Conservation (phyloP, 1,284 basidiomycete species). For the Marasmius oreades region DNA sequence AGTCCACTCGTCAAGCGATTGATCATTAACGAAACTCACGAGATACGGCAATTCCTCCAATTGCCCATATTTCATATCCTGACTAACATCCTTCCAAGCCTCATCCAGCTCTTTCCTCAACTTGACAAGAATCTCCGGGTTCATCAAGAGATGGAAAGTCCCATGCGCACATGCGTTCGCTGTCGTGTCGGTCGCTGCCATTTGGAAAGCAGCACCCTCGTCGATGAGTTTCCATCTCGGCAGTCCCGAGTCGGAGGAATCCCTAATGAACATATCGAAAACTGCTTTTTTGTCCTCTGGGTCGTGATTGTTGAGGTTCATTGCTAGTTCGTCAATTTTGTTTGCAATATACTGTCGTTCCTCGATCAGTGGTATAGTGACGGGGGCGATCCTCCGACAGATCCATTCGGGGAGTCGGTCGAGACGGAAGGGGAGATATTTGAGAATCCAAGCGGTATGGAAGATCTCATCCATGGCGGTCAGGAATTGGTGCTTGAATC, state of each 20-base stretch:
- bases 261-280: background rate
- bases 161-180: conserved; percentile 14
- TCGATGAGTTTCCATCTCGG: background rate
- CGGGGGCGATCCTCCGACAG: background rate
- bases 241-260: background rate
- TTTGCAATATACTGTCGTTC: background rate
- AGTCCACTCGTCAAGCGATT: background rate
- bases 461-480: conserved; percentile 20
- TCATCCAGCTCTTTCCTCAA: conserved; percentile 10
- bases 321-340: background rate
- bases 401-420: background rate
- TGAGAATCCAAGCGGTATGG: conserved; percentile 30
- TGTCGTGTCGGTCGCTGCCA: conserved; percentile 15
- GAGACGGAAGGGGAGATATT: background rate
- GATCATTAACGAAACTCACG: background rate
- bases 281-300: background rate
- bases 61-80: background rate
- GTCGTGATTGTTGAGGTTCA: too few species aligned
- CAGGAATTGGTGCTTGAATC: background rate
- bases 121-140: background rate
- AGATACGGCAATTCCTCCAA: conserved; percentile 4
- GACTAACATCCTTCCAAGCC: background rate
- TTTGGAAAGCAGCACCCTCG: conserved; percentile 7
- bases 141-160: conserved; percentile 9
- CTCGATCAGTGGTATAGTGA: background rate